Conservation (phyloP, 768 basidiomycete genomes). For the Trichaptum fuscoviolaceum region DNA sequence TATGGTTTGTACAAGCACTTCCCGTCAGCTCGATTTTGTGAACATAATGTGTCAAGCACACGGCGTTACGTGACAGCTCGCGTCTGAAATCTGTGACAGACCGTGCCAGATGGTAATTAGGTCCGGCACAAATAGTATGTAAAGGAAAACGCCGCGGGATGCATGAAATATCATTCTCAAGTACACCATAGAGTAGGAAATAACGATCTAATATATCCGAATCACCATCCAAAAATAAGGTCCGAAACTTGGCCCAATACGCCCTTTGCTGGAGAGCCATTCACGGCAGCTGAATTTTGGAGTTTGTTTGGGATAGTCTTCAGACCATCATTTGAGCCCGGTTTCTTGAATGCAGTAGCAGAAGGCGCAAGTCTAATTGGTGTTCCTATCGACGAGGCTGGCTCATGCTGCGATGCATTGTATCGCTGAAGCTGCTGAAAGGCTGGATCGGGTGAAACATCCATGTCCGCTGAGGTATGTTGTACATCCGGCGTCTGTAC, state of each 20-base stretch:
- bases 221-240: constrained; percentile 78
- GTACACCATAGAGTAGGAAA: neutral
- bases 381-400: constrained; percentile 52
- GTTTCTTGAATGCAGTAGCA: constrained; percentile 62
- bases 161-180: neutral
- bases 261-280: constrained; percentile 36
- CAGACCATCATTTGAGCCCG: constrained; percentile 18
- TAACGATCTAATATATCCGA: neutral
- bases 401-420: neutral
- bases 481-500: constrained; percentile 8
- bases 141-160: neutral
- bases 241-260: constrained; percentile 73
- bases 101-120: no score
- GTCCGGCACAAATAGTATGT: no score
- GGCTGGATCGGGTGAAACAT: constrained; percentile 1
- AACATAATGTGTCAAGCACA: neutral
- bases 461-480: constrained; percentile 2
- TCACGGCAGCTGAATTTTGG: constrained; percentile 19
- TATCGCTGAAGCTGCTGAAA: neutral
- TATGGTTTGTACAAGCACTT: neutral
- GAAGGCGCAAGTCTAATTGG: constrained; percentile 72
- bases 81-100: neutral
- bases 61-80: neutral
- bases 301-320: constrained; percentile 14
- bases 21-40: neutral